phyloP scores from a whole-genome alignment of 495 filamentous ascomycete genomes.

The Penicillium odoratum region DNA sequence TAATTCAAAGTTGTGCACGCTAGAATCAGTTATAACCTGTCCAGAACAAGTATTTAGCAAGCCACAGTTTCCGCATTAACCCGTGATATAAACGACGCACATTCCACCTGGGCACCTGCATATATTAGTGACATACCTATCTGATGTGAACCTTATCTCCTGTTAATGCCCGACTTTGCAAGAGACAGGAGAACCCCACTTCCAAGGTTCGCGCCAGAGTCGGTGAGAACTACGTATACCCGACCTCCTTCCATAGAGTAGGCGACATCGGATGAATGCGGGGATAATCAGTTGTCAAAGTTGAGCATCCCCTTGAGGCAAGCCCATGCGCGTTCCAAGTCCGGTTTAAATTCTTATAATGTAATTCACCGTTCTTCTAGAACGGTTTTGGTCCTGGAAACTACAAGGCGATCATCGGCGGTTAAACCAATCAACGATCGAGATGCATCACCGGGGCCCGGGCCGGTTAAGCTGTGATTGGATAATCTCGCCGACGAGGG shows the following conservation, averaged over 20 bases:
- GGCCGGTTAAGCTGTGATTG: conserved; percentile 28
- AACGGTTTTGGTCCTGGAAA: conserved; percentile 24
- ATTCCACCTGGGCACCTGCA: no score
- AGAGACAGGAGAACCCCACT: conserved; percentile 15
- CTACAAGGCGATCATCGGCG: conserved; percentile 22
- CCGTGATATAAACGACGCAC: no score
- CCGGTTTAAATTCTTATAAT: background rate
- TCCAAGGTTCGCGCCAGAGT: background rate
- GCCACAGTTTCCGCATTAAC: no score
- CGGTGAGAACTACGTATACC: conserved; percentile 4
- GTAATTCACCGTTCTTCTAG: conserved; percentile 20
- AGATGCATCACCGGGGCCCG: conserved; percentile 26
- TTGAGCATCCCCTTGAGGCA: conserved; percentile 20
- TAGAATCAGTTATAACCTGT: no score
- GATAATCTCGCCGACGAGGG: conserved; percentile 20
- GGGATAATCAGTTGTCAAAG: conserved; percentile 14
- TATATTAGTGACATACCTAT: background rate
- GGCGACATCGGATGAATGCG: conserved; percentile 23
- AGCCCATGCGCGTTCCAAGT: conserved; percentile 24
- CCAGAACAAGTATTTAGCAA: no score
- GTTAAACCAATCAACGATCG: conserved; percentile 19
- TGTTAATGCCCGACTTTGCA: conserved; percentile 15
- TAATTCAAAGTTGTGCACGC: no score
- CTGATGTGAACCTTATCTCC: conserved; percentile 10
- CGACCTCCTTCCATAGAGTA: background rate